phyloP scores from a whole-genome alignment of 2,329 filamentous ascomycete species.

The Ophiostoma novo-ulmi region DNA sequence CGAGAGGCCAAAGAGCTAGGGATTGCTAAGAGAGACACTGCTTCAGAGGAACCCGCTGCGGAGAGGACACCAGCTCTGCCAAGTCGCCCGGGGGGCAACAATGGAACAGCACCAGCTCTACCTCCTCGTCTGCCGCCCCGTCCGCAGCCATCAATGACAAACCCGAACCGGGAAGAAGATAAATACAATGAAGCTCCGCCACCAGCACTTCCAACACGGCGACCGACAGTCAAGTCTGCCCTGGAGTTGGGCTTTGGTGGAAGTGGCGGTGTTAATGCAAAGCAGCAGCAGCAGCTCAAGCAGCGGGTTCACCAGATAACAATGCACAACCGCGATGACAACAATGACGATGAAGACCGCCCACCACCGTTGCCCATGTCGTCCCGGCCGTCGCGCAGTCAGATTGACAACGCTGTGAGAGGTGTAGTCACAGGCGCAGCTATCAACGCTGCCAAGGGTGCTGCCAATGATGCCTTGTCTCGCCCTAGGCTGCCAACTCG shows the following conservation, averaged over 20 bases:
- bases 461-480: conserved; percentile 24
- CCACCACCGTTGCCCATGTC: conserved; percentile 51
- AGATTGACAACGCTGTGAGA: conserved; percentile 42
- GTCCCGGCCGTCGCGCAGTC: conserved; percentile 48
- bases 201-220: conserved; percentile 39
- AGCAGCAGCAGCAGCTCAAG: conserved; percentile 17
- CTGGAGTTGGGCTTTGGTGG: conserved; percentile 32
- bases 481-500: conserved; percentile 26
- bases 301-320: background rate
- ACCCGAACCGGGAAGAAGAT: conserved; percentile 3
- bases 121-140: conserved; percentile 33
- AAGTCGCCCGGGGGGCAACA: conserved; percentile 11
- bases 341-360: conserved; percentile 31
- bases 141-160: conserved; percentile 37
- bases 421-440: conserved; percentile 6
- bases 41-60: background rate
- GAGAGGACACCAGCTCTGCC: conserved; percentile 19
- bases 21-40: background rate
- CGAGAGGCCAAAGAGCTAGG: conserved; percentile 39
- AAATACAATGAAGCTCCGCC: conserved; percentile 54
- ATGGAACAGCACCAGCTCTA: background rate
- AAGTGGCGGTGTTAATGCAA: background rate
- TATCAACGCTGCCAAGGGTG: background rate
- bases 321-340: conserved; percentile 14
- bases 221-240: conserved; percentile 36